Evolutionary conservation across 768 basidiomycete genomes (phyloP), one percentile per base, ranked within the genome.

Genomic region (Boletus vinaceobasis): DNA sequence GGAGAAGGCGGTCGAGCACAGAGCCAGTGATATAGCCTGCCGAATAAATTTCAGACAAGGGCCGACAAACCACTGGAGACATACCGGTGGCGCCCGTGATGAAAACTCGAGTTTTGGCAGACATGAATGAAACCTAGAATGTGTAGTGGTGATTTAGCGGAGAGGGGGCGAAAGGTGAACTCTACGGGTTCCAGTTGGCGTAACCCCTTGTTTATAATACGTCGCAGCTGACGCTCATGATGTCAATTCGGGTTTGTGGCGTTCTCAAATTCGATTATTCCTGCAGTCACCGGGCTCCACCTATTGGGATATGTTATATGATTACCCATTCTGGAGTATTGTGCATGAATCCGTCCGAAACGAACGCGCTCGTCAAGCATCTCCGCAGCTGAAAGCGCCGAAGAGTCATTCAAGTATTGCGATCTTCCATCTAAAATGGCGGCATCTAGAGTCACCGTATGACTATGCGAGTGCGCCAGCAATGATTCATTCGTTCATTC

Each of bases 1-100:
- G 47, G 48, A 75, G 63, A 40, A 74, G 67, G 27, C 62, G 70
- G 23, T 62, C 45, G n/a, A 74, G 45, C 17, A 69, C 65, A 5
- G 63, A 65, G 17, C 74, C 74, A 8, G 61, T 70, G 40, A 75
- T 45, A 48, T 73, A 75, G 26, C 74, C 74, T 71, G 26, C 15
- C 0, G 3, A 14, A 31, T 1, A 15, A 7, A 4, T 2, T 8
- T 59, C 13, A 54, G 47, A 50, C 32, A 33, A 44, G 4, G 8
- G 9, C 6, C 7, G 8, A 37, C 21, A 11, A 23, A 45, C 26
- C 23, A 35, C n/a, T 4, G 4, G 35, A 21, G 29, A 52, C 57
- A 23, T 47, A 56, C 65, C 62, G 3, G 64, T 65, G 14, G 58
- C 65, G 26, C 64, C 64, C 1, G 61, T 64, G 31, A 65, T 26